Conservation (phyloP, 768 basidiomycete species). For the Amanita inopinata region DNA sequence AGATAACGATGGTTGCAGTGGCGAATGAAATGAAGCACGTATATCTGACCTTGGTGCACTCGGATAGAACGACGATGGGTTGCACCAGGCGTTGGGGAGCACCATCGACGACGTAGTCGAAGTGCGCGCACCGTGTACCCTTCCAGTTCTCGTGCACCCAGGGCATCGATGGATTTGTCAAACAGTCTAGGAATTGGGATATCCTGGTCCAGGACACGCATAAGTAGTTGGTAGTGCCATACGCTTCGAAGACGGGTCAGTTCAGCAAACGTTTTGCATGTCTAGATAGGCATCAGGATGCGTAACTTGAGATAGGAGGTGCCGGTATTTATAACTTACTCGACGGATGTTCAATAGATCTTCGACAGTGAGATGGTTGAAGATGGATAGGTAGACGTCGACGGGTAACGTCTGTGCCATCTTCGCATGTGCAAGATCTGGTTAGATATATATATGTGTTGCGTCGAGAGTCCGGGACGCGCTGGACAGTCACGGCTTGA, state of each 20-base stretch:
- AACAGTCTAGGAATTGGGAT: slow-evolving; percentile 38
- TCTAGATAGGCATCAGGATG: slow-evolving; percentile 22
- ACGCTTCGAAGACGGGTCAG: slow-evolving; percentile 38
- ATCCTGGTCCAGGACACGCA: slow-evolving; percentile 28
- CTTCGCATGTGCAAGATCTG: no score
- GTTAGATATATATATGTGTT: no score
- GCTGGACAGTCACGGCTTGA: no score
- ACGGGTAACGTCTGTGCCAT: slow-evolving; percentile 28
- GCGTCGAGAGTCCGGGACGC: no score
- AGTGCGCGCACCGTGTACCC: slow-evolving; percentile 27
- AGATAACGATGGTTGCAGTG: slow-evolving; percentile 32
- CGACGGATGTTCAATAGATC: slow-evolving; percentile 37
- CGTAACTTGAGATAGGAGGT: background rate
- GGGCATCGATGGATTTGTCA: slow-evolving; percentile 20
- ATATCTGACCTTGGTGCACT: slow-evolving; percentile 16
- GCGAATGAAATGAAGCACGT: slow-evolving; percentile 40
- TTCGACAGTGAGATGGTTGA: slow-evolving; percentile 28
- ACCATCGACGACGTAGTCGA: slow-evolving; percentile 41
- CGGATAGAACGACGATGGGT: slow-evolving; percentile 12
- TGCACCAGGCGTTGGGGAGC: slow-evolving; percentile 25
- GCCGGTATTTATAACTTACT: slow-evolving; percentile 23
- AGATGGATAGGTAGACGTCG: slow-evolving; percentile 37
- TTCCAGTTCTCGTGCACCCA: slow-evolving; percentile 39
- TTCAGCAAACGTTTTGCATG: slow-evolving; percentile 31
- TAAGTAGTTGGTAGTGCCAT: slow-evolving; percentile 38